A percentile compares a stretch with the other conserved stretches of the same genome.
Conservation (phyloP, 352 stramenopile species). For the Pelagophyceae sp. region DNA sequence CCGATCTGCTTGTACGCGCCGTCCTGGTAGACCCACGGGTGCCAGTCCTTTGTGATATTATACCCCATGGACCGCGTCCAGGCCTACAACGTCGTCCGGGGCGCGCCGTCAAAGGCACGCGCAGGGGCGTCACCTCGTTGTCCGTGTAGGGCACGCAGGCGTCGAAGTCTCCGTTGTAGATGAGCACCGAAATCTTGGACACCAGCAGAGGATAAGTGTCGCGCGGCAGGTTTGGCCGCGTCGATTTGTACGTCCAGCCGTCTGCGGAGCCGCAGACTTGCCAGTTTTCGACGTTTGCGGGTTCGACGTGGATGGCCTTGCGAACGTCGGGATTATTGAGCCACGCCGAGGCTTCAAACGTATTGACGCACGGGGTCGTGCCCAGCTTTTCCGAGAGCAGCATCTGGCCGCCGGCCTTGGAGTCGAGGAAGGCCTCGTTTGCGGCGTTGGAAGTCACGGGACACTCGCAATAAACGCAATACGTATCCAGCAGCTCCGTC, state of each 20-base stretch:
- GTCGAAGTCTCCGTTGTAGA: conserved; percentile 64
- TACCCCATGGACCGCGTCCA: background rate
- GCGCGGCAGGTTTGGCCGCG: conserved; percentile 36
- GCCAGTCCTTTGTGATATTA: background rate
- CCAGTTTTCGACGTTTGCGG: conserved; percentile 32
- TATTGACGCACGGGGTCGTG: conserved; percentile 39
- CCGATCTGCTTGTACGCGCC: background rate
- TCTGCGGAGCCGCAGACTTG: conserved; percentile 30
- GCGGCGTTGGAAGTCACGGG: background rate
- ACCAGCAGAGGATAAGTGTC: conserved; percentile 40
- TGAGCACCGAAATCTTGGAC: conserved; percentile 39
- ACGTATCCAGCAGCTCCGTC: conserved; percentile 25
- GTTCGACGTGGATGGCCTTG: conserved; percentile 38
- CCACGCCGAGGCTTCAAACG: conserved; percentile 27
- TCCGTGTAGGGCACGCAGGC: conserved; percentile 56
- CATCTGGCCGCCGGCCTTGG: conserved; percentile 3
- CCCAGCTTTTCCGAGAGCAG: conserved; percentile 15
- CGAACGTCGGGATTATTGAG: conserved; percentile 35
- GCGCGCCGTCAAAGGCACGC: conserved; percentile 41
- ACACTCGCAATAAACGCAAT: conserved; percentile 31
- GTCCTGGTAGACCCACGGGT: background rate
- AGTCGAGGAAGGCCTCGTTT: conserved; percentile 34
- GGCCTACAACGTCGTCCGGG: too few species aligned
- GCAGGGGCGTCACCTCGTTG: conserved; percentile 26
- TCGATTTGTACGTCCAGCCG: conserved; percentile 39